Percentiles rank a stretch among this genome's conserved stretches.
These are phyloP conservation scores for Xylaria sp. DNA, from an alignment of 2,329 filamentous ascomycete species.

Conservation along the genomic window DNA sequence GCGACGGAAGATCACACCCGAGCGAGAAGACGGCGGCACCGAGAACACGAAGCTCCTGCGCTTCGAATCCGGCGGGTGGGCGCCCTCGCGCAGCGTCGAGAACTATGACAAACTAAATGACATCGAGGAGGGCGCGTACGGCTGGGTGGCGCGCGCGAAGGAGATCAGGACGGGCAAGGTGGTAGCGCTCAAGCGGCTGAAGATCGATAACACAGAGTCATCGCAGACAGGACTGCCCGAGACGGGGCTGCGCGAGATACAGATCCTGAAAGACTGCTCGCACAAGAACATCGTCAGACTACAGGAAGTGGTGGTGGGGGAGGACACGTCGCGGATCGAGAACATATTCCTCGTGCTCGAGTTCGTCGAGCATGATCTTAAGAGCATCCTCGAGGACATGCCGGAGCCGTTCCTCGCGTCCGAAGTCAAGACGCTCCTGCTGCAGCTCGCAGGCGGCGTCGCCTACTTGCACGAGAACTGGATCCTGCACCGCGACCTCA, in stretches of 20 bases:
- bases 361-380: constrained; percentile 96
- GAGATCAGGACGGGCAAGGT: constrained; percentile 79
- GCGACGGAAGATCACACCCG: constrained; percentile 68
- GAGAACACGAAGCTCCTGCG: constrained; percentile 69
- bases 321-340: constrained; percentile 53
- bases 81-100: constrained; percentile 78
- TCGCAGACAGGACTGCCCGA: constrained; percentile 77
- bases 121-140: constrained; percentile 97
- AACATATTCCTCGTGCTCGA: constrained; percentile 96
- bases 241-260: constrained; percentile 92
- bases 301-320: constrained; percentile 83
- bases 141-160: constrained; percentile 87
- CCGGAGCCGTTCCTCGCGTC: constrained; percentile 90
- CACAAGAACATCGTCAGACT: constrained; percentile 86
- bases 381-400: constrained; percentile 93
- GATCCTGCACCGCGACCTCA: constrained; percentile 94
- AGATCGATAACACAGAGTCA: constrained; percentile 76
- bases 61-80: constrained; percentile 76
- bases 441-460: constrained; percentile 82
- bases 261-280: constrained; percentile 82
- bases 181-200: constrained; percentile 92
- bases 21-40: constrained; percentile 45
- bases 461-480: constrained; percentile 87
- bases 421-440: constrained; percentile 89
- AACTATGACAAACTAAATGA: constrained; percentile 94